Evolutionary conservation across 1,284 basidiomycete species (phyloP).

Genomic region (Fistulina hepatica): DNA sequence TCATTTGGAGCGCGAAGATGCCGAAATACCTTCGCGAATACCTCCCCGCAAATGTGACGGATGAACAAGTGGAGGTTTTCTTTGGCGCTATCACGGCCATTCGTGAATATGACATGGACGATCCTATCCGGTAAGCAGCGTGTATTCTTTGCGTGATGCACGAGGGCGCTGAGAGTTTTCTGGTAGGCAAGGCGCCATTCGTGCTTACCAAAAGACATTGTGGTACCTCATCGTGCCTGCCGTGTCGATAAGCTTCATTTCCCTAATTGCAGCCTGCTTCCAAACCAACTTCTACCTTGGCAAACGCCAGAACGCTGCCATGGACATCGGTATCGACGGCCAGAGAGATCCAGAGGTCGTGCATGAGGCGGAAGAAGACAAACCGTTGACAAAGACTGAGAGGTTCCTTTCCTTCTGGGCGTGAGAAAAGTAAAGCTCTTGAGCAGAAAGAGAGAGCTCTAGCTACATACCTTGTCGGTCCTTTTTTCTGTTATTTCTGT

Average conservation of each 20-base stretch:
- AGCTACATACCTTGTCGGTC: too few species aligned
- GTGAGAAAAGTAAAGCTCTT: not conserved
- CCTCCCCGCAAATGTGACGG: constrained; percentile 6
- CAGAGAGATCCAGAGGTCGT: not conserved
- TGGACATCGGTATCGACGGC: not conserved
- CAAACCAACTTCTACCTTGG: constrained; percentile 9
- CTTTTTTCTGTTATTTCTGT: too few species aligned
- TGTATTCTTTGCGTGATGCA: too few species aligned
- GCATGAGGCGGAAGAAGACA: not conserved
- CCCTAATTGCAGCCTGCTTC: constrained; percentile 5
- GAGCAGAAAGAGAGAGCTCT: too few species aligned
- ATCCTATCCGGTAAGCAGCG: not conserved
- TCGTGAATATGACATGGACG: not conserved
- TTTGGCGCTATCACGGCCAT: not conserved
- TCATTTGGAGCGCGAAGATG: constrained; percentile 9
- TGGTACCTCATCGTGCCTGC: constrained; percentile 4
- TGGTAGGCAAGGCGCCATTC: not conserved
- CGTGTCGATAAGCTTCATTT: constrained; percentile 6
- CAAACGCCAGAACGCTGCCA: constrained; percentile 5
- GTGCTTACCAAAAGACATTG: constrained; percentile 5
- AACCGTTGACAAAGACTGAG: not conserved
- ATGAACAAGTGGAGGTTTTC: constrained; percentile 3
- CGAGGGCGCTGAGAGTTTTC: too few species aligned
- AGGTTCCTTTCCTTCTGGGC: not conserved
- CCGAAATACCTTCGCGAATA: constrained; percentile 9